Evolutionary conservation across 768 basidiomycete genomes (phyloP).

Genomic region (Chlorophyllum brunneum): DNA sequence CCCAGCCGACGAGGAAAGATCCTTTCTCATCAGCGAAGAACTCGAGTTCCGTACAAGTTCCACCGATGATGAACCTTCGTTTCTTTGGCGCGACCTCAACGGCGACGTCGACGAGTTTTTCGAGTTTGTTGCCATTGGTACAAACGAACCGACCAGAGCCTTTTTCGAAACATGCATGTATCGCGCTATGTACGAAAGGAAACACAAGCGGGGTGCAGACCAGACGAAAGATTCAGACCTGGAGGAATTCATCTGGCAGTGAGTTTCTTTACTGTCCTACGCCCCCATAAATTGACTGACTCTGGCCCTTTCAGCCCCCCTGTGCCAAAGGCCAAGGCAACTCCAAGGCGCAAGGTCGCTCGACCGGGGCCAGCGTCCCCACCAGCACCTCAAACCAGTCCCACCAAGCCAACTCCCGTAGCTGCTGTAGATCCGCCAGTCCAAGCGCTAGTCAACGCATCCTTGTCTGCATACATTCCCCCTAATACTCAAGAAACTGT

Average conservation of each 20-base stretch:
- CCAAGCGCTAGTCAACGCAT: conserved; percentile 6
- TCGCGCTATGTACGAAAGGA: conserved; percentile 95
- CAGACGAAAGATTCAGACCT: conserved; percentile 63
- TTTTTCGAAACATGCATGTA: conserved; percentile 96
- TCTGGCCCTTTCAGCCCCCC: conserved; percentile 30
- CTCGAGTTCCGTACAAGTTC: conserved; percentile 80
- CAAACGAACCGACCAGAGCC: conserved; percentile 76
- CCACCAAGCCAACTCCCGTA: conserved; percentile 3
- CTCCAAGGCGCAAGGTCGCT: conserved; percentile 28
- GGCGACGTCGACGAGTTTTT: conserved; percentile 92
- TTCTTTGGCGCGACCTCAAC: conserved; percentile 88
- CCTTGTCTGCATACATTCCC: conserved; percentile 11
- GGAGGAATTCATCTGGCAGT: conserved; percentile 81
- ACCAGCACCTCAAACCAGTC: background rate
- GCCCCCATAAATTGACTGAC: background rate
- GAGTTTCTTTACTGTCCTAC: conserved; percentile 27
- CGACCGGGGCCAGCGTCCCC: background rate
- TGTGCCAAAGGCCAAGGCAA: conserved; percentile 20
- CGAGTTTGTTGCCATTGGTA: conserved; percentile 82
- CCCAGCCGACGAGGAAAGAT: conserved; percentile 93
- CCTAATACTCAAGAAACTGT: conserved; percentile 29
- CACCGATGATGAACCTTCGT: conserved; percentile 73
- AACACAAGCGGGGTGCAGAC: conserved; percentile 72
- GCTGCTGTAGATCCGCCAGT: conserved; percentile 7
- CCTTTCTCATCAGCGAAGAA: conserved; percentile 87